A percentile compares a stretch with the other conserved stretches of the same genome.
These are phyloP conservation scores for Isabelozyma gotoi DNA, from an alignment of 805 yeast species.

Conservation along the genomic window DNA sequence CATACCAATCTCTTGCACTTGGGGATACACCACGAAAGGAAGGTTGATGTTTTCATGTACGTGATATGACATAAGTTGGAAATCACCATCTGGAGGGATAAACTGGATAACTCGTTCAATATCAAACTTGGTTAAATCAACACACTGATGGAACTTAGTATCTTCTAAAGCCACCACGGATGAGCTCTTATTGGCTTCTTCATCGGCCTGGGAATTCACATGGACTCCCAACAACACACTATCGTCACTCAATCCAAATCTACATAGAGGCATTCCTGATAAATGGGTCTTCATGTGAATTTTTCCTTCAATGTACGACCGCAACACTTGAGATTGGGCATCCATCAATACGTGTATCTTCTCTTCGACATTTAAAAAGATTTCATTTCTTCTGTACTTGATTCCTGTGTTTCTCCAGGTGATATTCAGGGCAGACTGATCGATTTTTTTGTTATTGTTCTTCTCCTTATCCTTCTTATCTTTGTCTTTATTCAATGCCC, in stretches of 20 bases:
- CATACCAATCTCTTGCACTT: constrained; percentile 44
- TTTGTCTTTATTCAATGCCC: not conserved
- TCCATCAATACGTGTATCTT: constrained; percentile 69
- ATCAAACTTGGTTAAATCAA: constrained; percentile 68
- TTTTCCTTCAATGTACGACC: constrained; percentile 75
- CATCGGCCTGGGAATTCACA: constrained; percentile 18
- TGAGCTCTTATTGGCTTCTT: constrained; percentile 32
- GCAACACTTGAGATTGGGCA: constrained; percentile 59
- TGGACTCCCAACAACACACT: constrained; percentile 17
- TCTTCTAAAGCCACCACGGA: constrained; percentile 65
- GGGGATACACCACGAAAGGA: constrained; percentile 70
- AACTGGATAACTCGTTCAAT: constrained; percentile 64
- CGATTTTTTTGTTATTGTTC: constrained; percentile 1
- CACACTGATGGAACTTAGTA: constrained; percentile 86
- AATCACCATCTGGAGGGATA: constrained; percentile 85
- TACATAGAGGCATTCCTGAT: constrained; percentile 81
- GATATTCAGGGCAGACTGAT: constrained; percentile 14
- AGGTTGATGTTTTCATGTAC: constrained; percentile 50
- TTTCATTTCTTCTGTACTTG: constrained; percentile 79
- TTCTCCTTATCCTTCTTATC: constrained; percentile 1
- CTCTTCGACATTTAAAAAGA: constrained; percentile 74
- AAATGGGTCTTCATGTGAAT: constrained; percentile 69
- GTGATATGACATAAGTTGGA: constrained; percentile 75
- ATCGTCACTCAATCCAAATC: constrained; percentile 71
- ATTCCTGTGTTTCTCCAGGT: constrained; percentile 75